Percentiles rank a stretch among this genome's conserved stretches.
phyloP scores from a whole-genome alignment of 495 filamentous ascomycete genomes.

The Annulohypoxylon maeteangense region DNA sequence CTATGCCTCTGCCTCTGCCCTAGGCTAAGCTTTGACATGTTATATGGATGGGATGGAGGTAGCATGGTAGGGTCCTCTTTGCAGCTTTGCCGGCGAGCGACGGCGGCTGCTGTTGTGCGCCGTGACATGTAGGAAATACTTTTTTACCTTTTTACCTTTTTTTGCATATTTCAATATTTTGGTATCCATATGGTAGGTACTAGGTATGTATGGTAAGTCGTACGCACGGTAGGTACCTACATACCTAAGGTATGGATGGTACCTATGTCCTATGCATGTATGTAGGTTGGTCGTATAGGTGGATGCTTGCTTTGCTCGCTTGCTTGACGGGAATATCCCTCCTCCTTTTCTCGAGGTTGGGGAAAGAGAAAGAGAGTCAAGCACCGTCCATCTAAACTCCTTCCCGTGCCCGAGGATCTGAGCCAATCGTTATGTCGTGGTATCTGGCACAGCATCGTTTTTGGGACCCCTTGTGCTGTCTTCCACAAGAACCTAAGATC shows the following conservation, averaged over 20 bases:
- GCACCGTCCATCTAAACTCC: constrained; percentile 18
- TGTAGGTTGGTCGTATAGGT: constrained; percentile 17
- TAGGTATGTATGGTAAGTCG: not conserved
- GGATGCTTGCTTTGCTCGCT: constrained; percentile 29
- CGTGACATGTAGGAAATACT: constrained; percentile 18
- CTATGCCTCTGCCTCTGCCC: no score
- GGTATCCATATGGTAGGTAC: not conserved
- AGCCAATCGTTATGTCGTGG: constrained; percentile 46
- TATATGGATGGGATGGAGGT: no score
- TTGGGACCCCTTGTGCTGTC: constrained; percentile 34
- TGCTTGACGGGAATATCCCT: constrained; percentile 40
- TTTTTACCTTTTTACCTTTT: constrained; percentile 2
- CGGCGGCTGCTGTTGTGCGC: constrained; percentile 42
- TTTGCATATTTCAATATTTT: constrained; percentile 3
- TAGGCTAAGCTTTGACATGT: constrained; percentile 42
- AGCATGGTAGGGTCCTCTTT: no score
- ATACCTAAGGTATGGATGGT: not conserved
- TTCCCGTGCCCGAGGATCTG: constrained; percentile 45
- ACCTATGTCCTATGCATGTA: not conserved
- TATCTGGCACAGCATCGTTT: constrained; percentile 41
- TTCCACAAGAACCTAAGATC: constrained; percentile 43
- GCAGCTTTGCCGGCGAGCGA: constrained; percentile 42
- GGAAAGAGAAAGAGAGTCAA: constrained; percentile 10
- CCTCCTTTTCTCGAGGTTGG: constrained; percentile 26
- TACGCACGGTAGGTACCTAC: not conserved